phyloP scores from a whole-genome alignment of 352 stramenopile genomes.

The Pythium phragmiticola region DNA sequence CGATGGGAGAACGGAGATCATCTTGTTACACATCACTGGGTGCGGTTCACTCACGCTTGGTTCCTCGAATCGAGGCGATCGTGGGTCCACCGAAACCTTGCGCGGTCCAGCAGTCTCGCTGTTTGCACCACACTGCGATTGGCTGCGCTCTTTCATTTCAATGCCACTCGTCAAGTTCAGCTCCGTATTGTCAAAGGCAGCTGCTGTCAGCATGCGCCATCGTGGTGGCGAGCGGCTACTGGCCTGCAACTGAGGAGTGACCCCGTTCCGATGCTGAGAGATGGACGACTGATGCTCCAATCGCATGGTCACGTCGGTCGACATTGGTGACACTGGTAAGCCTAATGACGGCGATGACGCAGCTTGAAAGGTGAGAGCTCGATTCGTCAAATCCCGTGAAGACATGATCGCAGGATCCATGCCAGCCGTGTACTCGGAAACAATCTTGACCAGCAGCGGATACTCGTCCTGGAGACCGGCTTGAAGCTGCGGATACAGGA shows the following conservation, averaged over 20 bases:
- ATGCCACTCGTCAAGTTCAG: neutral
- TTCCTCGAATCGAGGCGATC: neutral
- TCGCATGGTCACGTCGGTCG: conserved; percentile 7
- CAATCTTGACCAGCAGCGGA: conserved; percentile 74
- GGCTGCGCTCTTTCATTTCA: too few relatives aligned
- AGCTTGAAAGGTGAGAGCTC: conserved; percentile 20
- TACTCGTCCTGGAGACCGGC: conserved; percentile 73
- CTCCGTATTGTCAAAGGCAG: neutral
- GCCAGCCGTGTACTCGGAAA: conserved; percentile 79
- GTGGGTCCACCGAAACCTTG: conserved; percentile 12
- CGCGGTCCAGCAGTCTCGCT: neutral
- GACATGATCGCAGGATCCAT: conserved; percentile 81
- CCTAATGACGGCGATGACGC: neutral
- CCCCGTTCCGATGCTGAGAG: neutral
- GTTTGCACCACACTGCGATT: neutral
- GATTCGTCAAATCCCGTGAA: conserved; percentile 30
- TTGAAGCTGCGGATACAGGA: conserved; percentile 78
- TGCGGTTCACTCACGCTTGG: neutral
- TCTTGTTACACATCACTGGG: conserved; percentile 28
- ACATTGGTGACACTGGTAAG: neutral
- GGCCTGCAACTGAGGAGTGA: neutral
- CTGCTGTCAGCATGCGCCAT: conserved; percentile 10
- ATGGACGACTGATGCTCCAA: neutral
- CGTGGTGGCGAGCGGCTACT: conserved; percentile 17
- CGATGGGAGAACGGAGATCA: conserved; percentile 76